phyloP scores from a whole-genome alignment of 495 filamentous ascomycete species.

The Hypoxylon cercidicola region DNA sequence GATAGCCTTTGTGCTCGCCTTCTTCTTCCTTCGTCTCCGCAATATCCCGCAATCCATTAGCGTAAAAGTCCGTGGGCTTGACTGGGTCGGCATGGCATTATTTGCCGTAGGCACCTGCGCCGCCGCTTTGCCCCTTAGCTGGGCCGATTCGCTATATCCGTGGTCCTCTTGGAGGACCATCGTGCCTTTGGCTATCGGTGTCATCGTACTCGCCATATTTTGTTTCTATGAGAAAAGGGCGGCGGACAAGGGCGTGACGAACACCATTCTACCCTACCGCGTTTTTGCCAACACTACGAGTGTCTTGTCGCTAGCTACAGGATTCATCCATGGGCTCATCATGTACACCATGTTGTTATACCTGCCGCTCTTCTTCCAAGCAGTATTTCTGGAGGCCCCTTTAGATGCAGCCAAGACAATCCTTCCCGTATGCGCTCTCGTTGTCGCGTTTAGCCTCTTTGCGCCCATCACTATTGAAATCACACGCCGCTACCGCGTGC shows the following conservation, averaged over 20 bases:
- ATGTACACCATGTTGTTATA: constrained; percentile 42
- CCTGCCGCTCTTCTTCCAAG: constrained; percentile 48
- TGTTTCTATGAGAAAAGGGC: constrained; percentile 38
- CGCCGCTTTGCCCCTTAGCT: constrained; percentile 48
- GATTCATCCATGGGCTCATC: constrained; percentile 11
- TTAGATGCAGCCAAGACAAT: constrained; percentile 36
- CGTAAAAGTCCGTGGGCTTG: constrained; percentile 25
- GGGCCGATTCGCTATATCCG: constrained; percentile 48
- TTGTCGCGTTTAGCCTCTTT: constrained; percentile 24
- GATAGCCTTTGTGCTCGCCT: not conserved
- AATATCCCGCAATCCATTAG: constrained; percentile 19
- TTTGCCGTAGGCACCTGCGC: constrained; percentile 6
- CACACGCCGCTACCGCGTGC: constrained; percentile 27
- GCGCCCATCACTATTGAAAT: constrained; percentile 22
- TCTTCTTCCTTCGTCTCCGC: constrained; percentile 43
- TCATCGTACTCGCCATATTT: constrained; percentile 40
- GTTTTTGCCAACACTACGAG: not conserved
- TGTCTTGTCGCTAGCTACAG: not conserved
- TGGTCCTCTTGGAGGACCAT: constrained; percentile 50
- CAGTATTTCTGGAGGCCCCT: constrained; percentile 39
- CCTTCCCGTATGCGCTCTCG: constrained; percentile 27
- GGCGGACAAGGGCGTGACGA: not conserved
- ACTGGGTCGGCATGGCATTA: not conserved
- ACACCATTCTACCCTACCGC: not conserved
- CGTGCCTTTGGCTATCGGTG: constrained; percentile 44